These are phyloP conservation scores for Naganishia albida DNA, from an alignment of 1,284 basidiomycete species.

Conservation along the genomic window DNA sequence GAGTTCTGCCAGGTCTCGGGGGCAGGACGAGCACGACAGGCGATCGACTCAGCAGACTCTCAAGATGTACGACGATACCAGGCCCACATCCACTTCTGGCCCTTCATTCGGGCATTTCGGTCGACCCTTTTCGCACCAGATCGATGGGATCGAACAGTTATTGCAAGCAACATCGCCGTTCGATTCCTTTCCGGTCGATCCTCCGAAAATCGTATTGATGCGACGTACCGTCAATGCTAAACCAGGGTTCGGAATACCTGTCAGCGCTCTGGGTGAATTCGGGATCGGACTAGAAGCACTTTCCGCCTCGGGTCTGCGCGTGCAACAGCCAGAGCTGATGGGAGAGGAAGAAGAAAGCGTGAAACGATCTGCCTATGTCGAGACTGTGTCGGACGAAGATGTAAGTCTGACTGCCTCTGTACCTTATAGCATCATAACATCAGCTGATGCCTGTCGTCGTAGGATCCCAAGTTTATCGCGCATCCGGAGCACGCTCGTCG, in stretches of 20 bases:
- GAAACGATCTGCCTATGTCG: conserved; percentile 47
- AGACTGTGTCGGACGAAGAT: conserved; percentile 46
- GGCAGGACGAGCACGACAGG: background rate
- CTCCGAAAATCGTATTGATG: conserved; percentile 38
- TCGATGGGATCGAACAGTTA: conserved; percentile 3
- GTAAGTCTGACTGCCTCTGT: conserved; percentile 36
- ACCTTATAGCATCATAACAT: background rate
- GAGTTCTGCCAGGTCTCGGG: background rate
- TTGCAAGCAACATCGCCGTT: background rate
- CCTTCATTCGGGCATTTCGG: conserved; percentile 51
- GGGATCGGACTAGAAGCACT: conserved; percentile 30
- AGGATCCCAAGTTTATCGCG: background rate
- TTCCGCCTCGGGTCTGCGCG: conserved; percentile 8
- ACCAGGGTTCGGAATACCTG: conserved; percentile 36
- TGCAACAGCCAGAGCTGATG: background rate
- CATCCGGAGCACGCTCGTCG: background rate
- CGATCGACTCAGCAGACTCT: conserved; percentile 31
- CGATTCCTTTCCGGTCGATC: conserved; percentile 23
- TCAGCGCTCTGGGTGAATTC: conserved; percentile 32
- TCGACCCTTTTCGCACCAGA: conserved; percentile 34
- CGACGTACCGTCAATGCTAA: conserved; percentile 38
- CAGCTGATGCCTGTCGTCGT: background rate
- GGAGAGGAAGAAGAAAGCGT: conserved; percentile 30
- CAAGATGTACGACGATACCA: conserved; percentile 41
- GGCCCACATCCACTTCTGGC: conserved; percentile 38